Percentiles rank a stretch among this genome's conserved stretches.
These are phyloP conservation scores for Quercus variabilis DNA, from an alignment of 306 rosid genomes.

Conservation along the genomic window DNA sequence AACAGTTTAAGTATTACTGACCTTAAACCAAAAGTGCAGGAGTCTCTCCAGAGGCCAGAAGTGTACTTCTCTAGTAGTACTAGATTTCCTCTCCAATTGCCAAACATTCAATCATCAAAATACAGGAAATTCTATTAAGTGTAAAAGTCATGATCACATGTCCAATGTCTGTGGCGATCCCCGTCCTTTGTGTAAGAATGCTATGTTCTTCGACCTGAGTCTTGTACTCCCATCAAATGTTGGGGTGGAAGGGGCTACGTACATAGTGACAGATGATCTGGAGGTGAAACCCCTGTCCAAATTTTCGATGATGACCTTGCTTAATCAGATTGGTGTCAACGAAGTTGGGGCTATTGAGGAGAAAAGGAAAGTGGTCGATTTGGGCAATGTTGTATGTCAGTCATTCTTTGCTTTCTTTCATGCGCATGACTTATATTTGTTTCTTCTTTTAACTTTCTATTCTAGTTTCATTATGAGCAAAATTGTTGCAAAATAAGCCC, in stretches of 20 bases:
- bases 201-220: no score
- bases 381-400: constrained; percentile 22
- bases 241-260: constrained; percentile 4
- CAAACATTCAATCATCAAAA: background rate
- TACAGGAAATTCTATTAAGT: background rate
- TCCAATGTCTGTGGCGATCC: background rate
- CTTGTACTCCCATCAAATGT: no score
- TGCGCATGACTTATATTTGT: no score
- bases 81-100: background rate
- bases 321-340: constrained; percentile 12
- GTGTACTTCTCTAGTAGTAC: background rate
- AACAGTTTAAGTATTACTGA: background rate
- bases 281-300: constrained; percentile 26
- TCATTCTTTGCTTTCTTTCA: no score
- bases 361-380: background rate
- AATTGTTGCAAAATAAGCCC: no score
- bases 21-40: background rate
- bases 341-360: constrained; percentile 21
- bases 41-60: background rate
- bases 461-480: no score
- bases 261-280: constrained; percentile 37
- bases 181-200: constrained; percentile 1
- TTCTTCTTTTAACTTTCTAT: no score
- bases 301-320: background rate
- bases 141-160: background rate